A percentile compares a stretch with the other conserved stretches of the same genome.
Evolutionary conservation across 208 protist genomes (phyloP).

Genomic region (Leishmania tarentolae): DNA sequence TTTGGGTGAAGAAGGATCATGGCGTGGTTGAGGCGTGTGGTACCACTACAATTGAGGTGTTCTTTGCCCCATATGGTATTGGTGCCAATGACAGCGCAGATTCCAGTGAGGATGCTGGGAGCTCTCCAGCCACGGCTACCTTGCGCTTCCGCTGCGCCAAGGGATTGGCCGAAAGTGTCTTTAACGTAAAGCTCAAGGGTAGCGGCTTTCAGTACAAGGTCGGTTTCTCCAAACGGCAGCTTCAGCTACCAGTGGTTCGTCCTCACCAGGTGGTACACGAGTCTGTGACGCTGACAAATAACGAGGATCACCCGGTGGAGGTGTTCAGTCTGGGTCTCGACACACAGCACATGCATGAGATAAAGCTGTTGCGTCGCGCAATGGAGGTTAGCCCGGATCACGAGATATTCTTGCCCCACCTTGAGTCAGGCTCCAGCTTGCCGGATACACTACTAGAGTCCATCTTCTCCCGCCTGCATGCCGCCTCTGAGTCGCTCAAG

Average conservation of each 20-base stretch:
- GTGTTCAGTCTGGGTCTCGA: constrained; percentile 91
- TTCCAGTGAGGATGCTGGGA: neutral
- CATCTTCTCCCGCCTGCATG: constrained; percentile 52
- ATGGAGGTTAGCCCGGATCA: constrained; percentile 28
- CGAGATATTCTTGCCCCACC: constrained; percentile 69
- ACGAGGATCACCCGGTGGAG: constrained; percentile 86
- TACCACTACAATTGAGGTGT: constrained; percentile 64
- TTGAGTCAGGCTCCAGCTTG: constrained; percentile 65
- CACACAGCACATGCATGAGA: constrained; percentile 59
- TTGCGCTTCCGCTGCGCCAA: constrained; percentile 64
- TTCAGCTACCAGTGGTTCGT: constrained; percentile 73
- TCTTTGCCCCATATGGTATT: constrained; percentile 45
- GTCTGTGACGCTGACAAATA: constrained; percentile 81
- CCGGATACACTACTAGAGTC: constrained; percentile 69
- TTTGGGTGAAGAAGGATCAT: constrained; percentile 65
- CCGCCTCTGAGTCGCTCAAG: constrained; percentile 14
- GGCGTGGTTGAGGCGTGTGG: constrained; percentile 75
- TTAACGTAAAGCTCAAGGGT: constrained; percentile 55
- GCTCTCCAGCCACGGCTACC: constrained; percentile 24
- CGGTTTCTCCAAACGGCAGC: constrained; percentile 39
- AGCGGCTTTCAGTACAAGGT: constrained; percentile 42
- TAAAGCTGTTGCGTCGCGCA: constrained; percentile 58
- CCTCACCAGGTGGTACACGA: constrained; percentile 70
- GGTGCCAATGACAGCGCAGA: neutral
- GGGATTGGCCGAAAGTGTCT: constrained; percentile 43